A percentile compares a stretch with the other conserved stretches of the same genome.
Evolutionary conservation across 2,329 filamentous ascomycete species (phyloP).

Genomic region (Aureobasidium vineae): DNA sequence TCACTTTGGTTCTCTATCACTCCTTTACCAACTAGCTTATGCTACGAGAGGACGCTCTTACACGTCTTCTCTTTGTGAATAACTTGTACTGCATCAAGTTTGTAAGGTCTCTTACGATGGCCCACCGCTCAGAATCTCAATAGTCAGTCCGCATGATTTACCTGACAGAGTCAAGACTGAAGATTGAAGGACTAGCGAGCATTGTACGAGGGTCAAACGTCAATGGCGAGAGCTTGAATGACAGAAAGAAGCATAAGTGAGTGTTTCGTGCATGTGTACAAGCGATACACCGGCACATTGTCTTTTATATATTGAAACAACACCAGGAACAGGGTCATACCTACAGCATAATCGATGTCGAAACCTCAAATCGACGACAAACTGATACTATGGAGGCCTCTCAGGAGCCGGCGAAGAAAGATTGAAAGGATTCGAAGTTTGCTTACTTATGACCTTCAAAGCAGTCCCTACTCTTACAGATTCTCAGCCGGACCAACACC

Average conservation of each 20-base stretch:
- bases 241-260: background rate
- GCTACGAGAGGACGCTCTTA: background rate
- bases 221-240: background rate
- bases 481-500: background rate
- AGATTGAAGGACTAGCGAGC: background rate
- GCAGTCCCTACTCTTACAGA: slow-evolving; percentile 2
- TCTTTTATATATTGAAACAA: no score
- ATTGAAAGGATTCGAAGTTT: background rate
- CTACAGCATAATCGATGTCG: background rate
- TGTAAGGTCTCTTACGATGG: no score
- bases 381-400: background rate
- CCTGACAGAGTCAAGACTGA: no score
- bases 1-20: background rate
- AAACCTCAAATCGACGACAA: background rate
- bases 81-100: background rate
- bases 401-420: background rate
- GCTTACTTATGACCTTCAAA: background rate
- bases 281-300: background rate
- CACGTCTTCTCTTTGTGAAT: accelerated
- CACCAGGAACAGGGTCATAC: background rate
- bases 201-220: background rate
- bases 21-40: background rate
- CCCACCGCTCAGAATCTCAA: no score
- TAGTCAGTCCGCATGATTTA: no score
- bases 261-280: background rate